These are phyloP conservation scores for Syzygium oleosum DNA, from an alignment of 345 rosid genomes.

Conservation along the genomic window DNA sequence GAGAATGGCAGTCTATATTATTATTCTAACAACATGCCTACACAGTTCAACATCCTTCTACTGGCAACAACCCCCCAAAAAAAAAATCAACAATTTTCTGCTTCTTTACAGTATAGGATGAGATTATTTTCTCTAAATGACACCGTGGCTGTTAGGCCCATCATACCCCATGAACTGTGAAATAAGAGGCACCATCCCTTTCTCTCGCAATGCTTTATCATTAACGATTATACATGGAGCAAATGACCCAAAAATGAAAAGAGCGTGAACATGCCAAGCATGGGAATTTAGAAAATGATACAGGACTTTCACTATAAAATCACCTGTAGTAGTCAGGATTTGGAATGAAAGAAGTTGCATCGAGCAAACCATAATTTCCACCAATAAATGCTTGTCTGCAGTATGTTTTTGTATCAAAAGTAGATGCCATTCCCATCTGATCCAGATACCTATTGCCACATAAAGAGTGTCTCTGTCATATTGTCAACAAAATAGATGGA, in stretches of 20 bases:
- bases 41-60: background rate
- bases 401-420: slow-evolving; percentile 67
- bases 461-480: background rate
- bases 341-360: slow-evolving; percentile 68
- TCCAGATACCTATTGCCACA: slow-evolving; percentile 66
- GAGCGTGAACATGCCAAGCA: background rate
- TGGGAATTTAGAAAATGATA: background rate
- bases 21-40: background rate
- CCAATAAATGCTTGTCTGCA: slow-evolving; percentile 91
- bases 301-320: background rate
- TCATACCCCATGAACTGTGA: background rate
- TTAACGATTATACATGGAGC: background rate
- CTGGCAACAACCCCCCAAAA: background rate
- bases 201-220: background rate
- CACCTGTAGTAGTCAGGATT: slow-evolving; percentile 95
- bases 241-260: background rate
- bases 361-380: slow-evolving; percentile 80
- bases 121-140: background rate
- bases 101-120: background rate
- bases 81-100: background rate
- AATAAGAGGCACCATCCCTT: background rate
- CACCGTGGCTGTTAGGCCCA: background rate
- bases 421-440: slow-evolving; percentile 77
- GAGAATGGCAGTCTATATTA: background rate
- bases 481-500: background rate